phyloP scores from a whole-genome alignment of 179 eudicot genomes.

The Patellifolia procumbens region DNA sequence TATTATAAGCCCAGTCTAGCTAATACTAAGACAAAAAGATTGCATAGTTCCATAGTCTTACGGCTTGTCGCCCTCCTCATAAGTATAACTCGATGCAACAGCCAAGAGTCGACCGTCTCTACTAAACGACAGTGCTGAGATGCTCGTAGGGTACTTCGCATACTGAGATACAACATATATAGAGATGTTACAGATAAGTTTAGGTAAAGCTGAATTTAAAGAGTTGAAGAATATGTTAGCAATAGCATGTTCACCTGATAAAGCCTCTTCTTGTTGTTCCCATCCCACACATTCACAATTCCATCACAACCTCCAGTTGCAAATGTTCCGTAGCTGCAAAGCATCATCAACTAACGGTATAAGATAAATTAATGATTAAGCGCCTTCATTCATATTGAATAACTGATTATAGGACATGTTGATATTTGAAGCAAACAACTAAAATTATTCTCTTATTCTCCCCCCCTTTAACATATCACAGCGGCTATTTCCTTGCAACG shows the following conservation, averaged over 20 bases:
- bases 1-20: no score
- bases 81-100: conserved; percentile 89
- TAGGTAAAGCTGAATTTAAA: background rate
- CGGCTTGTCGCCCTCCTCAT: conserved; percentile 85
- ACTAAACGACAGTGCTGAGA: conserved; percentile 94
- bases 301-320: conserved; percentile 99
- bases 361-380: background rate
- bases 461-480: no score
- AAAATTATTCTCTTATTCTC: no score
- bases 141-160: conserved; percentile 76
- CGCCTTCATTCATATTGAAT: no score
- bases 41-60: conserved; percentile 34
- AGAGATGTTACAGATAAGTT: background rate
- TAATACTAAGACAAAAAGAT: background rate
- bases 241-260: conserved; percentile 65
- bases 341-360: background rate
- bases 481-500: no score
- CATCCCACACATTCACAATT: conserved; percentile 95
- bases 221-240: conserved; percentile 2
- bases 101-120: conserved; percentile 88
- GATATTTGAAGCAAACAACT: no score
- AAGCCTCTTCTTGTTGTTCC: conserved; percentile 91
- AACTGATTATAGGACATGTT: no score
- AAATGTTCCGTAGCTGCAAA: conserved; percentile 89
- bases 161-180: conserved; percentile 48